These are phyloP conservation scores for Leccinum proliferum DNA, from an alignment of 1,284 basidiomycete species.

Conservation along the genomic window DNA sequence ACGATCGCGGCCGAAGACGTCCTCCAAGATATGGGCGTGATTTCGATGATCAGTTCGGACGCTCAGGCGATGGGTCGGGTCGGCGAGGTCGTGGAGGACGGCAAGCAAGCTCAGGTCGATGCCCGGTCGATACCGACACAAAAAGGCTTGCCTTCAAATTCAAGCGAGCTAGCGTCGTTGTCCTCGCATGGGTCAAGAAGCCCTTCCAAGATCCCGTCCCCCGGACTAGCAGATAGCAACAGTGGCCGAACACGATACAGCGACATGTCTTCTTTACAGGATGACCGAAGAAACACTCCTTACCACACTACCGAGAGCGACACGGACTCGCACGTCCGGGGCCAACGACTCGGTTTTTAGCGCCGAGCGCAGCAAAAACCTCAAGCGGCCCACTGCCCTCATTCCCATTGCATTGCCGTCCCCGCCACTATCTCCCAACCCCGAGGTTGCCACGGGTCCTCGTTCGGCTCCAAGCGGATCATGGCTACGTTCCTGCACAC, in stretches of 20 bases:
- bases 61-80: conserved; percentile 98
- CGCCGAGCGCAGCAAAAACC: too few species aligned
- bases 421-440: too few species aligned
- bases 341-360: conserved; percentile 11
- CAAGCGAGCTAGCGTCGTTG: conserved; percentile 20
- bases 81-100: conserved; percentile 96
- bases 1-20: conserved; percentile 98
- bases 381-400: too few species aligned
- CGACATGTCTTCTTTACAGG: conserved; percentile 17
- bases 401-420: too few species aligned
- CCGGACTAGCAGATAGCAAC: conserved; percentile 12
- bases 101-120: conserved; percentile 91
- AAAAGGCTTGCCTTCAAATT: conserved; percentile 10
- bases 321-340: conserved; percentile 23
- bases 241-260: conserved; percentile 6
- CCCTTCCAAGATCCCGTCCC: conserved; percentile 11
- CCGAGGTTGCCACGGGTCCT: too few species aligned
- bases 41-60: conserved; percentile 95
- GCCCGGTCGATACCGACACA: conserved; percentile 12
- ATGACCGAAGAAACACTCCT: conserved; percentile 10
- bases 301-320: conserved; percentile 17
- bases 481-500: too few species aligned
- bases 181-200: conserved; percentile 23
- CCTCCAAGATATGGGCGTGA: conserved; percentile 91
- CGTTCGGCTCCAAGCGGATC: too few species aligned